Base-by-base conservation (phyloP, 495 filamentous ascomycete genomes). In the Penicillium desertorum region DNA sequence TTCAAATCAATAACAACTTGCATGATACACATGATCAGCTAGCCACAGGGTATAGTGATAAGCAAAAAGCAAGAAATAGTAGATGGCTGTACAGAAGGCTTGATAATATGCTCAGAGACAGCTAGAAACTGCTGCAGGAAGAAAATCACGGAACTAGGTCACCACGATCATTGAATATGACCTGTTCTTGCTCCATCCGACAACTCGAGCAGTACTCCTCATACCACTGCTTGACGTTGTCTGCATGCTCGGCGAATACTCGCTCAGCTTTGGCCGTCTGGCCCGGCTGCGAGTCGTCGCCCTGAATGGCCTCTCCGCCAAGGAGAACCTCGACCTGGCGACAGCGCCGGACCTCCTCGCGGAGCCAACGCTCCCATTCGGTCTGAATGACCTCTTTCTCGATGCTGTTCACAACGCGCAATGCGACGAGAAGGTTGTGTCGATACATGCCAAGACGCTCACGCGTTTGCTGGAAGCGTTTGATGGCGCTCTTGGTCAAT, bases 291-390 rank as follows among this genome's bases (percentile, higher is more conserved):
- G 54, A 46, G 48, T 68, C 63, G 19, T 64, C 67, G n/a, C 72
- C 67, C 41, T 63, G 58, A 1, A 49, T 62, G 12, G 64, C 50
- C 14, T 75, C 60, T 22, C 70, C 57, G 19, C 68, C 57, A 58
- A 89, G 66, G 55, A 87, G 69, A 9, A 66, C 70, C 56, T 79
- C 76, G 4, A 90, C 80, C 63, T 83, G 79, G 45, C 80, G 80
- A 72, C 91, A 96, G 54, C 85, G 82, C 22, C 71, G 63, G 51
- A 78, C 79, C 73, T 97, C 92, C 41, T 86, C 84, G 5, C 76
- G 66, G 16, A 98, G 79, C 91, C 92, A 98, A 41, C 87, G 87
- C 74, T 95, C 92, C 87, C 90, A 98, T 74, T 97, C 92, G 3
- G 83, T 86, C 54, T 82, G 79, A 54, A 98, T 60, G 66, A 95